A percentile compares a stretch with the other conserved stretches of the same genome.
Conservation (phyloP, 1,139 yeast genomes). For the Spathaspora sp. region DNA sequence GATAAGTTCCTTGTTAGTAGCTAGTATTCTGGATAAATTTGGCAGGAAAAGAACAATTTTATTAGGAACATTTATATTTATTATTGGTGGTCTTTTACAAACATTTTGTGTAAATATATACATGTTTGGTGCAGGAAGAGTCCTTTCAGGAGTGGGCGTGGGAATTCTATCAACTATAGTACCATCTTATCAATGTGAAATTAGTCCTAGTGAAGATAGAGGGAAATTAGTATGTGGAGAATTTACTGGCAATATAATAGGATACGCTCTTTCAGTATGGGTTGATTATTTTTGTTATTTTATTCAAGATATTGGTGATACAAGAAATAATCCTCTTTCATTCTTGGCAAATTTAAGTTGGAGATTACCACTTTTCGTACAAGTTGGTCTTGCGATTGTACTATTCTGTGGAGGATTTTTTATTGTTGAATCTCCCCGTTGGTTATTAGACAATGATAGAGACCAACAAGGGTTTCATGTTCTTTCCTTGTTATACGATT, state of each 20-base stretch:
- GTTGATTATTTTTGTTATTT: conserved; percentile 53
- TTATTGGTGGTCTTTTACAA: conserved; percentile 52
- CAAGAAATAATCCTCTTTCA: conserved; percentile 34
- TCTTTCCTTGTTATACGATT: conserved; percentile 75
- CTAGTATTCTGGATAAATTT: conserved; percentile 43
- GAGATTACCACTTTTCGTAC: conserved; percentile 52
- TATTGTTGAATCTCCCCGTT: conserved; percentile 56
- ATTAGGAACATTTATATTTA: conserved; percentile 48
- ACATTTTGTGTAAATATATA: conserved; percentile 43
- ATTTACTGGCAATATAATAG: conserved; percentile 53
- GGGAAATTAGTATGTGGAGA: conserved; percentile 57
- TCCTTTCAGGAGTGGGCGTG: conserved; percentile 53
- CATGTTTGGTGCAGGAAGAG: conserved; percentile 49
- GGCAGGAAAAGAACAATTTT: conserved; percentile 52
- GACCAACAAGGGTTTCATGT: conserved; percentile 65
- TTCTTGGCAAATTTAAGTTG: conserved; percentile 50
- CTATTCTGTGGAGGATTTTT: conserved; percentile 52
- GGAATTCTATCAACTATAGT: conserved; percentile 54
- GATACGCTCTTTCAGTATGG: conserved; percentile 57
- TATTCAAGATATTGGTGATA: conserved; percentile 43
- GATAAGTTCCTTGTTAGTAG: conserved; percentile 47
- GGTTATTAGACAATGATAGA: conserved; percentile 50
- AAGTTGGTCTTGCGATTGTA: conserved; percentile 45
- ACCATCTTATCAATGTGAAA: conserved; percentile 57
- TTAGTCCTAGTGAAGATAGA: conserved; percentile 54